A percentile compares a stretch with the other conserved stretches of the same genome.
phyloP scores from a whole-genome alignment of 208 protist species.

The Acanthamoeba lugdunensis region DNA sequence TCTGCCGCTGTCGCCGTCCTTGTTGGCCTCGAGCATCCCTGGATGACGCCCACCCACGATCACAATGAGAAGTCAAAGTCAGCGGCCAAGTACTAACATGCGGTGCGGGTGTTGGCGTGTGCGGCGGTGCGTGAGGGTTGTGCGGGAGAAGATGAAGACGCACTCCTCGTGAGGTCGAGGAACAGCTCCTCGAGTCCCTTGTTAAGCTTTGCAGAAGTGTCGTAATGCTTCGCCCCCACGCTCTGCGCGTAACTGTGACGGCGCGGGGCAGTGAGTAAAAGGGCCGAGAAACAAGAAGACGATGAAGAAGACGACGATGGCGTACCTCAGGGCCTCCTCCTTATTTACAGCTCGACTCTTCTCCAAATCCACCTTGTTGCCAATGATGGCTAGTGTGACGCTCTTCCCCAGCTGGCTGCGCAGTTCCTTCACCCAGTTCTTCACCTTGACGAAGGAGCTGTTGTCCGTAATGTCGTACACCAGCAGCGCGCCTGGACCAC shows the following conservation, averaged over 20 bases:
- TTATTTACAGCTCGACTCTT: constrained; percentile 88
- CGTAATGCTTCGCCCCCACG: constrained; percentile 87
- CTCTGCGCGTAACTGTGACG: constrained; percentile 80
- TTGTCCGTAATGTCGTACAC: constrained; percentile 96
- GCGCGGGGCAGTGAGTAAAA: background rate
- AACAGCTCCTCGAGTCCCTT: constrained; percentile 88
- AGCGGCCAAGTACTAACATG: background rate
- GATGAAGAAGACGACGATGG: constrained; percentile 40
- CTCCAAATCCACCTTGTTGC: constrained; percentile 94
- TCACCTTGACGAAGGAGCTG: constrained; percentile 92
- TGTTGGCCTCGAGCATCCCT: constrained; percentile 61
- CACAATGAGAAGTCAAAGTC: background rate
- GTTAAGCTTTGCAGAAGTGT: constrained; percentile 88
- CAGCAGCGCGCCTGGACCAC: constrained; percentile 88
- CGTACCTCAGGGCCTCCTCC: constrained; percentile 84
- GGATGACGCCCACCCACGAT: background rate
- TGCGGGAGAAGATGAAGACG: background rate
- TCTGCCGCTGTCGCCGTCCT: background rate
- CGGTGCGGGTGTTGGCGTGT: too few relatives aligned
- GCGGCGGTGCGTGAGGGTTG: too few relatives aligned
- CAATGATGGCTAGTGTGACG: constrained; percentile 92
- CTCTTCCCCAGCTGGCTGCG: constrained; percentile 89
- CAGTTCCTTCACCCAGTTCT: constrained; percentile 95
- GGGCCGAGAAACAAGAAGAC: background rate
- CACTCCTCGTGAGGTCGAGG: constrained; percentile 85